Base-by-base conservation (phyloP, 805 yeast genomes). In the Wickerhamomyces bisporus region DNA sequence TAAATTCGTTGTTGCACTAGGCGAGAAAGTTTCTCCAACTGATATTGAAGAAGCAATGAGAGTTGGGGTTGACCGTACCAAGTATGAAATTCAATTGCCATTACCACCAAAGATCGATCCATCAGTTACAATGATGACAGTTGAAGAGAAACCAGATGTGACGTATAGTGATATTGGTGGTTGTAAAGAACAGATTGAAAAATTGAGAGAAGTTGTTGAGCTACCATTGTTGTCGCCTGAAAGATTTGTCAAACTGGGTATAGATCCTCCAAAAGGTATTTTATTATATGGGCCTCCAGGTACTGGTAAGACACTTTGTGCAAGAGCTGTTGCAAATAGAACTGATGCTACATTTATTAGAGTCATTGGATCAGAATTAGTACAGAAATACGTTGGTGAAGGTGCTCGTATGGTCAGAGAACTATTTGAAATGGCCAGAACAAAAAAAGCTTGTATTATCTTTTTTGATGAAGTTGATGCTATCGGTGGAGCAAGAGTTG, bases 351-450 rank as follows among this genome's bases (percentile, higher is more conserved):
- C 99, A 0, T 93, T 93, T 53, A 93, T 93, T 47, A 81, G 98
- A 57, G 98, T 93, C 38, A 93, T 93, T 68, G 99, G 98, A 9
- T 91, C 98, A 1, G 98, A 93, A 65, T 74, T 93, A 60, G 98
- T 93, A 23, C 99, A 93, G 64, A 93, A 93, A 62, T 93, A 93
- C 61, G 98, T 93, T 36, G 99, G 99, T 60, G 99, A 93, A 68
- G 99, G 99, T 68, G 98, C 98, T 5, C 79, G 98, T 60, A 93
- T 93, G 98, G 98, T 93, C 39, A 79, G 99, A 65, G 99, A 93
- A 66, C 74, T 93, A 56, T 93, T 93, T 55, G 98, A 93, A 62
- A 89, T 93, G 98, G 99, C 99, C 2, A 82, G 98, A 61, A 85
- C 98, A 26, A 93, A 93, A 65, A 89, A 91, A 59, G 98, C 98